phyloP scores from a whole-genome alignment of 768 basidiomycete species.

The Daedalea quercina region DNA sequence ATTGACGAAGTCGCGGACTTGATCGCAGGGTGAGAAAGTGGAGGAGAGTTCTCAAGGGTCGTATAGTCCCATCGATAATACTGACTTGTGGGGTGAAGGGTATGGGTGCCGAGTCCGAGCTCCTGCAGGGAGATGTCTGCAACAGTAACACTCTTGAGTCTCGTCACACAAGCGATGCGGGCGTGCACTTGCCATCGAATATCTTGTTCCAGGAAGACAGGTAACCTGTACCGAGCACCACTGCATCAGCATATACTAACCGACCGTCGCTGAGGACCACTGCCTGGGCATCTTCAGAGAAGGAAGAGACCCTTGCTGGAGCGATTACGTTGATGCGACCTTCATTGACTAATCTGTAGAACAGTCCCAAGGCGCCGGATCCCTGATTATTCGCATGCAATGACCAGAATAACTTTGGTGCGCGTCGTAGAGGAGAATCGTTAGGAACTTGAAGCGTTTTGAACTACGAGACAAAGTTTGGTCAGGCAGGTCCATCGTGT shows the following conservation, averaged over 20 bases:
- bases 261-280: slow-evolving; percentile 38
- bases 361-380: slow-evolving; percentile 36
- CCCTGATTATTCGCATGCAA: slow-evolving; percentile 47
- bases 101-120: neutral
- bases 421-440: slow-evolving; percentile 44
- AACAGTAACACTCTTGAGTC: neutral
- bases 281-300: slow-evolving; percentile 26
- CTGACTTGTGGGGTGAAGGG: neutral
- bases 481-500: neutral
- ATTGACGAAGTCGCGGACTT: slow-evolving; percentile 34
- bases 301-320: slow-evolving; percentile 36
- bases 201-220: slow-evolving; percentile 46
- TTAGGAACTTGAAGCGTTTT: slow-evolving; percentile 29
- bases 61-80: slow-evolving; percentile 13
- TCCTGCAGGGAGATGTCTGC: slow-evolving; percentile 14
- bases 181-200: slow-evolving; percentile 27
- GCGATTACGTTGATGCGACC: slow-evolving; percentile 44
- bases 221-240: slow-evolving; percentile 57
- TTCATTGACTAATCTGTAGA: slow-evolving; percentile 39
- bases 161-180: neutral
- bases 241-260: slow-evolving; percentile 33
- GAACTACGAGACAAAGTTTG: slow-evolving; percentile 18
- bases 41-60: slow-evolving; percentile 11
- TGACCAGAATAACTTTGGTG: slow-evolving; percentile 37
- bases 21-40: slow-evolving; percentile 30